phyloP scores from a whole-genome alignment of 345 rosid genomes.

The Punica granatum region DNA sequence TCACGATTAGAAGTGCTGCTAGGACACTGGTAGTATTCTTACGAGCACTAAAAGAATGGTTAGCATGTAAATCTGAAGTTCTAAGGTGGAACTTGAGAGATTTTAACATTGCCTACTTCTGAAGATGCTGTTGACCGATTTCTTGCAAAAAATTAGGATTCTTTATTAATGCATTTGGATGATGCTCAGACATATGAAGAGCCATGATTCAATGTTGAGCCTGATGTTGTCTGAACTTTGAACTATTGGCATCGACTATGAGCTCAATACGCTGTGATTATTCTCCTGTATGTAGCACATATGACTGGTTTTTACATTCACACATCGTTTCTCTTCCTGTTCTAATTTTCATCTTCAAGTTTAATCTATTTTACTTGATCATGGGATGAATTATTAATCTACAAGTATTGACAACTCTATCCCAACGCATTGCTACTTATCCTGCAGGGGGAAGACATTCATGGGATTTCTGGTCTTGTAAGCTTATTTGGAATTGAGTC shows the following conservation, averaged over 20 bases:
- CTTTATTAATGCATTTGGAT: neutral
- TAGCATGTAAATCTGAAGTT: neutral
- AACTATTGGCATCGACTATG: no score
- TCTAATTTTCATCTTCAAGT: neutral
- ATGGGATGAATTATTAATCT: neutral
- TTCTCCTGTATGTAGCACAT: no score
- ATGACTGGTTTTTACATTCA: no score
- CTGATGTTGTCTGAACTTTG: no score
- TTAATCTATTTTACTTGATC: neutral
- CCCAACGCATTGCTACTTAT: neutral
- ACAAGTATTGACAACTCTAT: neutral
- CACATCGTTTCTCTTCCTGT: no score
- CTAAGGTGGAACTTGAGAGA: neutral
- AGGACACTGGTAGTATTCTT: neutral
- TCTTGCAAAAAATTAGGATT: neutral
- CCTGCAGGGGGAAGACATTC: conserved; percentile 68
- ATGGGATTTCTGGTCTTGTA: conserved; percentile 77
- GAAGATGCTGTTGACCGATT: neutral
- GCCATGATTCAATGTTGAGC: neutral
- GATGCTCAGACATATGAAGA: neutral
- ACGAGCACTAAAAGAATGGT: neutral
- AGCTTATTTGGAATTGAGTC: conserved; percentile 90
- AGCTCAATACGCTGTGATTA: no score
- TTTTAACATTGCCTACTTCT: neutral
- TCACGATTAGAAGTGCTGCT: neutral